Conservation (phyloP, 148 eudicot species). For the Tetragonia tetragonoides region DNA sequence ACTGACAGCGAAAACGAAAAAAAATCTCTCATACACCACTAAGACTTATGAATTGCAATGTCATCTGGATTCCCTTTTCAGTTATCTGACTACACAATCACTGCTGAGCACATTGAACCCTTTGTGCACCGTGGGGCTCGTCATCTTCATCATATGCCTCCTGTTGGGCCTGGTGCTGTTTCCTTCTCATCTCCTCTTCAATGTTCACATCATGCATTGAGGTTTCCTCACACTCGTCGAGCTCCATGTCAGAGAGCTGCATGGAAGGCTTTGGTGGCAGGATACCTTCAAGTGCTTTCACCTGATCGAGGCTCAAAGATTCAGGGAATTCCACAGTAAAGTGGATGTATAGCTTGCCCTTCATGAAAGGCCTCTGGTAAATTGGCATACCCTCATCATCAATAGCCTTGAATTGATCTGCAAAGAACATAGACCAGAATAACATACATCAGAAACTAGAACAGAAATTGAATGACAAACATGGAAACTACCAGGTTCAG, state of each 20-base stretch:
- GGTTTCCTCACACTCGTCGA: conserved; percentile 76
- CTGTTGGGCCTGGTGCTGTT: conserved; percentile 48
- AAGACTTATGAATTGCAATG: neutral
- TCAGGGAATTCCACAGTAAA: conserved; percentile 65
- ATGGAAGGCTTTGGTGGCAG: conserved; percentile 44
- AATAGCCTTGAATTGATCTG: conserved; percentile 74
- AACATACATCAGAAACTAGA: too few relatives aligned
- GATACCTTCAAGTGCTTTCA: conserved; percentile 43
- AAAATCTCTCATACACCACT: too few relatives aligned
- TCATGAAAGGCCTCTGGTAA: conserved; percentile 76
- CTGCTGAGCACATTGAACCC: conserved; percentile 82
- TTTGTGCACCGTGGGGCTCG: conserved; percentile 43
- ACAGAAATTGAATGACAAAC: too few relatives aligned
- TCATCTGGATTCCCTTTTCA: neutral
- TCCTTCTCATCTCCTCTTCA: conserved; percentile 76
- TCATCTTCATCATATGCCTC: conserved; percentile 76
- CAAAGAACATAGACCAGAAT: neutral
- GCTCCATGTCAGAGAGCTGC: conserved; percentile 57
- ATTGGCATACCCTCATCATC: conserved; percentile 83
- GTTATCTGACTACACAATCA: conserved; percentile 7
- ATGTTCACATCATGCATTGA: conserved; percentile 68
- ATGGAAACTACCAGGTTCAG: too few relatives aligned
- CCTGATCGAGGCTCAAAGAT: conserved; percentile 46
- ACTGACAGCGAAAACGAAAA: neutral
- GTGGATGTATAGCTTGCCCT: conserved; percentile 67